phyloP scores from a whole-genome alignment of 2,329 filamentous ascomycete genomes.

The Sclerotinia nivalis region DNA sequence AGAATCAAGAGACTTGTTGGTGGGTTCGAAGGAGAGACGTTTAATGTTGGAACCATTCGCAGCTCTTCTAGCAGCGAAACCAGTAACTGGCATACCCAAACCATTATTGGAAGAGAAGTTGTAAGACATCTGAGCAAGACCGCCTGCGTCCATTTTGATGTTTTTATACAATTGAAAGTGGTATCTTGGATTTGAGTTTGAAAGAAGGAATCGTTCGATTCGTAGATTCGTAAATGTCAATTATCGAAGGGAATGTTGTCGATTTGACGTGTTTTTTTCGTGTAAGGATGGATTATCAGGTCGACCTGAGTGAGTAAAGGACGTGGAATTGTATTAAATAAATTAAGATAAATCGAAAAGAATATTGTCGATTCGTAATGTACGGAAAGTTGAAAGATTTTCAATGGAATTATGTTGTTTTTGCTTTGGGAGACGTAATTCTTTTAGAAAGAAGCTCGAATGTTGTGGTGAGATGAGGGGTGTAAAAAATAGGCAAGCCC shows the following conservation, averaged over 20 bases:
- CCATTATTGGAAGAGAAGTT: constrained; percentile 70
- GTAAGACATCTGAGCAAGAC: constrained; percentile 99
- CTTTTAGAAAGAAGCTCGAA: constrained; percentile 16
- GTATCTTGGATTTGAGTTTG: not conserved
- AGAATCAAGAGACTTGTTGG: constrained; percentile 64
- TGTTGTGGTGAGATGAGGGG: constrained; percentile 1
- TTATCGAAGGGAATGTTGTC: constrained; percentile 2
- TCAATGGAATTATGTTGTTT: constrained; percentile 19
- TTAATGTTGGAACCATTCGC: constrained; percentile 78
- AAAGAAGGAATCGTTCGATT: constrained; percentile 11
- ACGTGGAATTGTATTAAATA: constrained; percentile 18
- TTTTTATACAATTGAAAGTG: constrained; percentile 33
- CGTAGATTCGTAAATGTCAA: not conserved
- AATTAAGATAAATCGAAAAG: constrained; percentile 23
- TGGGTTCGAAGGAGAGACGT: constrained; percentile 75
- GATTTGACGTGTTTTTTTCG: not conserved
- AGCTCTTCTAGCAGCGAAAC: constrained; percentile 79
- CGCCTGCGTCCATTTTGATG: constrained; percentile 81
- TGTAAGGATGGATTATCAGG: not conserved
- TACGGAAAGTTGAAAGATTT: not conserved
- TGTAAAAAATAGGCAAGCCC: constrained; percentile 11
- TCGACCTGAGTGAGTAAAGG: constrained; percentile 5
- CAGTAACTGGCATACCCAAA: constrained; percentile 73
- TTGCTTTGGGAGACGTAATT: constrained; percentile 13
- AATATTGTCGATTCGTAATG: constrained; percentile 13